These are phyloP conservation scores for Euphorbia tirucalli DNA, from an alignment of 345 rosid species.

Conservation along the genomic window DNA sequence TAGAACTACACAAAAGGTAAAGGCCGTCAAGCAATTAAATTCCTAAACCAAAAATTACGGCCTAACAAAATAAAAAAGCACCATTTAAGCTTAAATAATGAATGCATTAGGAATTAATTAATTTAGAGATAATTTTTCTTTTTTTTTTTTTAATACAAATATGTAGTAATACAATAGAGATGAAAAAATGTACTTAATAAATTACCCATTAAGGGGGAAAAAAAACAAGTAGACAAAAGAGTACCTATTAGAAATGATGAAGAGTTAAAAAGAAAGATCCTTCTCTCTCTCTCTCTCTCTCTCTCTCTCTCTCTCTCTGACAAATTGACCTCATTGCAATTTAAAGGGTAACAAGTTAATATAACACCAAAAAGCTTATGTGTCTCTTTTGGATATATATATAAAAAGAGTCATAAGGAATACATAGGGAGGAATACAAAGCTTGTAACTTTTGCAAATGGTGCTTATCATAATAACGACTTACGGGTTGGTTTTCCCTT, in stretches of 20 bases:
- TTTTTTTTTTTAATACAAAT: too few relatives aligned
- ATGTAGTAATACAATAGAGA: too few relatives aligned
- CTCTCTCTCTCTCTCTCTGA: too few relatives aligned
- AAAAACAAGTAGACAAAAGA: neutral
- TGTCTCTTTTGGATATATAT: neutral
- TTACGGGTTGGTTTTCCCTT: neutral
- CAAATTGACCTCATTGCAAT: conserved; percentile 1
- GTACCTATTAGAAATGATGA: neutral
- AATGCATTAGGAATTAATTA: too few relatives aligned
- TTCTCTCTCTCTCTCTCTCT: too few relatives aligned
- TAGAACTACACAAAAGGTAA: neutral
- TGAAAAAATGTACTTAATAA: too few relatives aligned
- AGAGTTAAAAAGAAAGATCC: neutral
- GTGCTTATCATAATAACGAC: neutral
- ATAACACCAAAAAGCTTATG: neutral
- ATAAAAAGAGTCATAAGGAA: neutral
- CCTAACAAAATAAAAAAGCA: neutral
- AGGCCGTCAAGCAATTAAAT: neutral
- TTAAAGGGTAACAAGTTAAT: neutral
- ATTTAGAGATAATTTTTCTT: too few relatives aligned
- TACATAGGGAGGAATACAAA: neutral
- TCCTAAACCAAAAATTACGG: neutral
- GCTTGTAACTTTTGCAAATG: neutral
- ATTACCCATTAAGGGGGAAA: neutral
- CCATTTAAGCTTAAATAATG: neutral